These are phyloP conservation scores for Ceratocystis variospora DNA, from an alignment of 2,329 filamentous ascomycete species.

Conservation along the genomic window DNA sequence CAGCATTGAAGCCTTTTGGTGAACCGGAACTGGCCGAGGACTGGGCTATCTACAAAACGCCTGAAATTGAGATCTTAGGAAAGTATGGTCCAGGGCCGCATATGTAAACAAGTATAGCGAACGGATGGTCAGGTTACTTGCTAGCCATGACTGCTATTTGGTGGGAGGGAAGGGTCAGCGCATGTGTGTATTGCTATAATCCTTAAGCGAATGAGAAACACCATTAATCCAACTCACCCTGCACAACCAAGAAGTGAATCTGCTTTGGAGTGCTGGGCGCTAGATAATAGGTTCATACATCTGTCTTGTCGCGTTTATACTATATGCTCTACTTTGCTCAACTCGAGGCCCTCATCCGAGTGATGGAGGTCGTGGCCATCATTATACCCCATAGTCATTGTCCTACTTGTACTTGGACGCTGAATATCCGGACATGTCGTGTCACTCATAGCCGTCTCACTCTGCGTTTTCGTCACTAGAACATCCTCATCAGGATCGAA, in stretches of 20 bases:
- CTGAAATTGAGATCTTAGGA: conserved; percentile 15
- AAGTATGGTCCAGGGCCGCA: conserved; percentile 2
- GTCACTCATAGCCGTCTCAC: conserved; percentile 9
- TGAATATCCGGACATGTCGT: neutral
- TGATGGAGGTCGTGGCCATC: neutral
- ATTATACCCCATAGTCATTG: neutral
- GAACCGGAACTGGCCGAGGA: conserved; percentile 19
- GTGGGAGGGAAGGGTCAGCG: neutral
- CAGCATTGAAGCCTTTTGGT: conserved; percentile 24
- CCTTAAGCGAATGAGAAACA: neutral
- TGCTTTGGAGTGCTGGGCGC: neutral
- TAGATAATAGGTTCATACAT: neutral
- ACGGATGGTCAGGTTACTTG: neutral
- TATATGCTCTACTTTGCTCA: conserved; percentile 12
- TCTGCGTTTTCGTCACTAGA: conserved; percentile 9
- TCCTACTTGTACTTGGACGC: neutral
- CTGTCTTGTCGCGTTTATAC: conserved; percentile 2
- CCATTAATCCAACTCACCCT: neutral
- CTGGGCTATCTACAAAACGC: conserved; percentile 24
- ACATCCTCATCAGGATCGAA: conserved; percentile 10
- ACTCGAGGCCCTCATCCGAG: neutral
- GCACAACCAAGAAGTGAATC: neutral
- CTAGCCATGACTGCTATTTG: neutral
- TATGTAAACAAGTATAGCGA: neutral
- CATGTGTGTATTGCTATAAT: too few species aligned